These are phyloP conservation scores for Coemansia aciculifera DNA, from an alignment of 192 early-diverging fungal species.

Conservation along the genomic window DNA sequence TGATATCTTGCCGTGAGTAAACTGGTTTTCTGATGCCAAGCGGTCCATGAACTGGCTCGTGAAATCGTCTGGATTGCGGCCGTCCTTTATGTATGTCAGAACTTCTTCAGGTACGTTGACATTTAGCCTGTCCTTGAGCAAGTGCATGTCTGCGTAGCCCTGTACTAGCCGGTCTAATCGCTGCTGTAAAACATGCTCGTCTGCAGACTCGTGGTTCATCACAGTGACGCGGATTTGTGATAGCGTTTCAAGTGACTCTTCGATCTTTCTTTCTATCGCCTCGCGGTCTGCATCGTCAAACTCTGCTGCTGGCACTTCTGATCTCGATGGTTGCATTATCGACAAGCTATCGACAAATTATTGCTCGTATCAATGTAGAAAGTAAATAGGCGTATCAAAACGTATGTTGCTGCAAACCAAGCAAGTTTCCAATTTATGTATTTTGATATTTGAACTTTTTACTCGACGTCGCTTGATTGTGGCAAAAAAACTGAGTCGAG, in stretches of 20 bases:
- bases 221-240: slow-evolving; percentile 45
- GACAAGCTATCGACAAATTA: neutral
- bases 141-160: slow-evolving; percentile 39
- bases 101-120: slow-evolving; percentile 45
- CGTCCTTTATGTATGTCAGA: slow-evolving; percentile 40
- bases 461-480: neutral
- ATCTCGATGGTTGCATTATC: slow-evolving; percentile 16
- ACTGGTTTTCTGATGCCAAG: slow-evolving; percentile 54
- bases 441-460: neutral
- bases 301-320: slow-evolving; percentile 19
- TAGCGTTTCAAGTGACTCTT: slow-evolving; percentile 46
- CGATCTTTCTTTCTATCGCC: slow-evolving; percentile 37
- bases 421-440: neutral
- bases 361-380: neutral
- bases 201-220: slow-evolving; percentile 46
- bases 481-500: neutral
- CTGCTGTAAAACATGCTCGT: slow-evolving; percentile 41
- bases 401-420: too few relatives aligned
- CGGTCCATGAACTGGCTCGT: slow-evolving; percentile 55
- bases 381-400: neutral
- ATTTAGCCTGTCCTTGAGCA: slow-evolving; percentile 31
- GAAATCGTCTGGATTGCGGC: slow-evolving; percentile 52
- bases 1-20: slow-evolving; percentile 52
- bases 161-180: slow-evolving; percentile 45
- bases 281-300: slow-evolving; percentile 33